phyloP scores from a whole-genome alignment of 176 grass and related monocot genomes.

The Rhipidocladum racemiflorum region DNA sequence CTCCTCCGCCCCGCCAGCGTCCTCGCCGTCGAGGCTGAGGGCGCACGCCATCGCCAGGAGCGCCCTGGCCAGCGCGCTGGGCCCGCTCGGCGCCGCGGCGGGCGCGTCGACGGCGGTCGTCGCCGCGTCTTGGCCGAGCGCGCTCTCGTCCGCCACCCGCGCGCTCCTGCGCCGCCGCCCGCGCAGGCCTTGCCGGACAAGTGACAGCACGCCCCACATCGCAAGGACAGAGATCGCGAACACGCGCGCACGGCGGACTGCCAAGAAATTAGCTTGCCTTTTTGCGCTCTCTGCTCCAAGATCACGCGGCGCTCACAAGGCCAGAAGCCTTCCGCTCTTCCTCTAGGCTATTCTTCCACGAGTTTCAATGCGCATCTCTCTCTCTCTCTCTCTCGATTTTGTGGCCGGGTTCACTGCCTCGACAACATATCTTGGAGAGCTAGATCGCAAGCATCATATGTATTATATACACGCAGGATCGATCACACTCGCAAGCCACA shows the following conservation, averaged over 20 bases:
- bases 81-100: not conserved
- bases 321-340: not conserved
- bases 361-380: not conserved
- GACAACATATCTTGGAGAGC: not conserved
- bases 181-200: slow-evolving; percentile 15
- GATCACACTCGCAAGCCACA: not conserved
- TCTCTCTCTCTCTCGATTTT: too few species aligned
- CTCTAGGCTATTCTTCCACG: not conserved
- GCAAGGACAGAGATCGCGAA: too few species aligned
- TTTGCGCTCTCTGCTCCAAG: not conserved
- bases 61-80: slow-evolving; percentile 16
- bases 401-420: not conserved
- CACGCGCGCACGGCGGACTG: not conserved
- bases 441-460: not conserved
- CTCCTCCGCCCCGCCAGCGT: not conserved
- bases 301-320: not conserved
- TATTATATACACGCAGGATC: not conserved
- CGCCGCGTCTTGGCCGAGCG: not conserved
- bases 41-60: slow-evolving; percentile 31
- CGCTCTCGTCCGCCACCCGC: slow-evolving; percentile 44
- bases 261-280: not conserved
- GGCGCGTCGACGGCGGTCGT: not conserved
- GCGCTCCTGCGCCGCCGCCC: slow-evolving; percentile 6
- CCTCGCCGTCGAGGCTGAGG: slow-evolving; percentile 1
- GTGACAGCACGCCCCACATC: slow-evolving; percentile 33